Conservation (phyloP, 306 rosid genomes). For the Quercus mongolica region DNA sequence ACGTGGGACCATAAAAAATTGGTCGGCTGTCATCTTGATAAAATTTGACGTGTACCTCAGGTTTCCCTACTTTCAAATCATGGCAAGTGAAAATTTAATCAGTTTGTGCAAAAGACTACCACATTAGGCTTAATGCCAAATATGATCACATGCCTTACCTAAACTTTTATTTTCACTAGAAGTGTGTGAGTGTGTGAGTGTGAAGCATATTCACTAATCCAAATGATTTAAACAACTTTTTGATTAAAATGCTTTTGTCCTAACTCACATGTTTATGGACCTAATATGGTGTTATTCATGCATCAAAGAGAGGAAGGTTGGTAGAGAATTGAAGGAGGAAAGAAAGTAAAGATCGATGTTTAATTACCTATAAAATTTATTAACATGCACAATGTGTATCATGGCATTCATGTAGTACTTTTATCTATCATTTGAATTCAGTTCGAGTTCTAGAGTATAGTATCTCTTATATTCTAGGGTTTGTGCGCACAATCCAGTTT, state of each 20-base stretch:
- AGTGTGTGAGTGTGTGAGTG: neutral
- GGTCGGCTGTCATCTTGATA: slow-evolving; percentile 56
- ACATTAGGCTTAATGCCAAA: slow-evolving; percentile 30
- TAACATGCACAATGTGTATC: neutral
- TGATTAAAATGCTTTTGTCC: neutral
- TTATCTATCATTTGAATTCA: neutral
- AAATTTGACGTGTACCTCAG: slow-evolving; percentile 36
- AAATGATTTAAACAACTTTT: neutral
- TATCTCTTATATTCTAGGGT: neutral
- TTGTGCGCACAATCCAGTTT: slow-evolving; percentile 19
- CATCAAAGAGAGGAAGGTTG: neutral
- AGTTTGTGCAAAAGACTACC: slow-evolving; percentile 12
- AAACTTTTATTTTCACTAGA: neutral
- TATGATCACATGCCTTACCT: slow-evolving; percentile 32
- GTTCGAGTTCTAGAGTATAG: neutral
- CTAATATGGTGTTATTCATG: neutral
- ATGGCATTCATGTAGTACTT: slow-evolving; percentile 25
- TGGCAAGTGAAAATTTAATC: slow-evolving; percentile 35
- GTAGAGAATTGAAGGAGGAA: too few relatives aligned
- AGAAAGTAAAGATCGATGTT: too few relatives aligned
- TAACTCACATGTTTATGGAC: neutral
- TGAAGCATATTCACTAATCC: neutral
- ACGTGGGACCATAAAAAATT: slow-evolving; percentile 34
- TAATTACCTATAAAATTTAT: too few relatives aligned
- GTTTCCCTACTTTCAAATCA: slow-evolving; percentile 42